These are phyloP conservation scores for Pisolithus thermaeus DNA, from an alignment of 1,284 basidiomycete species.

Conservation along the genomic window DNA sequence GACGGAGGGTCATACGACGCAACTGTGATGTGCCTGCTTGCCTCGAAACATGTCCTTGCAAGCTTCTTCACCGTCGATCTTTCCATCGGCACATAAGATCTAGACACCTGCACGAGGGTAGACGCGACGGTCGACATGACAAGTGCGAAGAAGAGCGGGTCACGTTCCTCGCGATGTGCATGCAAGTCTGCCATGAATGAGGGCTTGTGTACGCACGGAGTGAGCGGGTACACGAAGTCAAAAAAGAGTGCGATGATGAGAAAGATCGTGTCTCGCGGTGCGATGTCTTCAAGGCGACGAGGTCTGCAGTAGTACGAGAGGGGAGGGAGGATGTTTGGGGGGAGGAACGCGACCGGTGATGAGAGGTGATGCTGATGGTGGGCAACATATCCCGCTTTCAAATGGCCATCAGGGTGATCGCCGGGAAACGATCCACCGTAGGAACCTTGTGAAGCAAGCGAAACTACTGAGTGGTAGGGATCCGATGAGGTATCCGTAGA, in stretches of 20 bases:
- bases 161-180: slow-evolving; percentile 68
- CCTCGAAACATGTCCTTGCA: slow-evolving; percentile 73
- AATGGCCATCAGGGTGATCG: not conserved
- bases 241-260: slow-evolving; percentile 82
- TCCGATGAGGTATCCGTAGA: slow-evolving; percentile 59
- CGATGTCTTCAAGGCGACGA: slow-evolving; percentile 67
- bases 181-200: slow-evolving; percentile 83
- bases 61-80: slow-evolving; percentile 70
- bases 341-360: slow-evolving; percentile 45
- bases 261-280: slow-evolving; percentile 68
- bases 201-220: slow-evolving; percentile 77
- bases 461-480: slow-evolving; percentile 38
- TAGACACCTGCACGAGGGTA: slow-evolving; percentile 77
- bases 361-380: slow-evolving; percentile 13
- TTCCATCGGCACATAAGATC: slow-evolving; percentile 78
- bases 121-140: slow-evolving; percentile 81
- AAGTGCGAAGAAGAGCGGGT: slow-evolving; percentile 82
- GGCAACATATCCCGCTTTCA: not conserved
- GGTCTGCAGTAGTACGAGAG: slow-evolving; percentile 66
- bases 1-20: slow-evolving; percentile 78
- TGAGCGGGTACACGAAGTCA: slow-evolving; percentile 83
- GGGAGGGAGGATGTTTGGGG: slow-evolving; percentile 54
- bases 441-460: slow-evolving; percentile 34
- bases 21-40: slow-evolving; percentile 71
- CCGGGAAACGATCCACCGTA: slow-evolving; percentile 28